Base-by-base conservation (phyloP, 257 asterid species). In the Verbena officinalis region DNA sequence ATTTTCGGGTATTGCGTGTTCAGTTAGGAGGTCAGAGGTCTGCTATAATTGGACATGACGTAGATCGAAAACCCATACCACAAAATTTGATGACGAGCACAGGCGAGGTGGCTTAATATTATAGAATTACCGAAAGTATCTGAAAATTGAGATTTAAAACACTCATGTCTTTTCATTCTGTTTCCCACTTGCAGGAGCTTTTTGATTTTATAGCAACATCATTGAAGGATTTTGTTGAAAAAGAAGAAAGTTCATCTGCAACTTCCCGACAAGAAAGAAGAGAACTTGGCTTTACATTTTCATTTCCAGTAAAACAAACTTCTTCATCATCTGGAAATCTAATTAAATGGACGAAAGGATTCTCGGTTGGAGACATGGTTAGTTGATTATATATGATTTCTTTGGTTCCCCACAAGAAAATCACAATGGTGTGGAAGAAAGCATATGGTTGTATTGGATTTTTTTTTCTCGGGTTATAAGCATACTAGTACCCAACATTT, bases 271-370 rank as follows among this genome's bases (percentile, higher is more conserved):
- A 45, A 59, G 80, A 64, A 68, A 73, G 63, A 59, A 76, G 77
- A 71, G 90, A 77, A 38, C 89, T 91, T 24, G 98, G 98, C 68
- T 88, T 91, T 84, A 91, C 98, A 61, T 88, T 91, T 67, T 88
- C 95, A 2, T 91, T 86, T 76, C 98, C 98, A 3, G 82, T 91
- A 72, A 88, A 74, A 71, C 96, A 88, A 64, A 78, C 75, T 44
- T 86, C 98, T 31, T 58, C 81, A 21, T 76, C 82, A 0, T 83
- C 96, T 12, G 96, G 98, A 72, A 76, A 75, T 62, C 74, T 91
- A 62, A 81, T 88, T 40, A 83, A 84, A 69, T 88, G 91, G 96
- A 86, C 98, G 0, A 86, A 91, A 74, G 96, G 91, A 54, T 91
- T 91, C 57, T 75, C 85, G 5, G 79, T 91, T 40, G 74, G 72